Conservation (phyloP, 257 asterid species). For the Solanum lycopersicoides region DNA sequence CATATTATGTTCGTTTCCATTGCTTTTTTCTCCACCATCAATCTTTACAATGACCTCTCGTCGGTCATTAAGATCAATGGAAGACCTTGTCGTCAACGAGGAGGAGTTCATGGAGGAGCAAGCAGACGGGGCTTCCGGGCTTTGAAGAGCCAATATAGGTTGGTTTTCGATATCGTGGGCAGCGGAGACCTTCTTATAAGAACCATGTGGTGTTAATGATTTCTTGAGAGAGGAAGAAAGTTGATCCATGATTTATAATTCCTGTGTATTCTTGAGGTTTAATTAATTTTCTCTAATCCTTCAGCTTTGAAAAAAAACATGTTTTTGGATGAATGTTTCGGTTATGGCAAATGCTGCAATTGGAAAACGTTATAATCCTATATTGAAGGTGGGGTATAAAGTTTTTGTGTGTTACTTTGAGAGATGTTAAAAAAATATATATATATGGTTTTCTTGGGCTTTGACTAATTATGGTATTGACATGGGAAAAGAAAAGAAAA, state of each 20-base stretch:
- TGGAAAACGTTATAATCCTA: neutral
- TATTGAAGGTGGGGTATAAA: neutral
- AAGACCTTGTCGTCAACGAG: neutral
- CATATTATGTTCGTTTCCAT: neutral
- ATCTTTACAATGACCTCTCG: slow-evolving; percentile 49
- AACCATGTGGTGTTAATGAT: slow-evolving; percentile 31
- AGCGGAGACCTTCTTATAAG: slow-evolving; percentile 23
- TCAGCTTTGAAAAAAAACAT: neutral
- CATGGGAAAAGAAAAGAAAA: neutral
- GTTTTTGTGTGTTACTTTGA: neutral
- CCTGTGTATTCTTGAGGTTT: neutral
- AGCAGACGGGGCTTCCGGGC: slow-evolving; percentile 10
- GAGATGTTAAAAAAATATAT: neutral
- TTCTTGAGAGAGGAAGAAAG: slow-evolving; percentile 43
- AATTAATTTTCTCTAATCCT: neutral
- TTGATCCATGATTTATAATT: slow-evolving; percentile 18
- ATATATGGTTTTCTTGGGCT: neutral
- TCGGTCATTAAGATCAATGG: neutral
- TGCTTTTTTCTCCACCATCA: slow-evolving; percentile 10
- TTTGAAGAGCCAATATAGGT: slow-evolving; percentile 36
- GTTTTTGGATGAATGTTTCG: neutral
- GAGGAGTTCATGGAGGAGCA: neutral
- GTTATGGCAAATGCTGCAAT: neutral
- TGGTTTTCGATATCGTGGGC: slow-evolving; percentile 27
- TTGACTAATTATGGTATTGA: neutral